Evolutionary conservation across 306 rosid species (phyloP).

Genomic region (Lupinus albus): DNA sequence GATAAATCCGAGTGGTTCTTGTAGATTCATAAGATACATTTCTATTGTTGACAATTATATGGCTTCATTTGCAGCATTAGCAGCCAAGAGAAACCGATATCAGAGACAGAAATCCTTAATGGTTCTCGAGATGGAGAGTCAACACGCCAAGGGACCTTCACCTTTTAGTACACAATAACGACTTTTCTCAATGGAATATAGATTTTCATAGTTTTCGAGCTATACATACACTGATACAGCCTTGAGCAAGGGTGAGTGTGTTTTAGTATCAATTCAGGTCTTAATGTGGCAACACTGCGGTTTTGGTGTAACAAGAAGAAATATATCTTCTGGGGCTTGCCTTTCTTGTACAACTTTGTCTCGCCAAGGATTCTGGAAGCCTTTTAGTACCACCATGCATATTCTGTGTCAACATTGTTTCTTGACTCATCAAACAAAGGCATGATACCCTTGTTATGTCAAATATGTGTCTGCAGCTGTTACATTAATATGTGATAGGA

Average conservation of each 20-base stretch:
- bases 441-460: conserved; percentile 34
- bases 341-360: conserved; percentile 31
- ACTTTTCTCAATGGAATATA: conserved; percentile 8
- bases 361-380: conserved; percentile 42
- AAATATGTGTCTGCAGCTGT: conserved; percentile 29
- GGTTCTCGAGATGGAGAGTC: conserved; percentile 98
- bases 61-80: conserved; percentile 63
- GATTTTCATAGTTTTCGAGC: conserved; percentile 35
- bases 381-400: conserved; percentile 23
- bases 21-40: no score
- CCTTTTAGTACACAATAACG: conserved; percentile 49
- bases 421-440: conserved; percentile 28
- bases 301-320: conserved; percentile 8
- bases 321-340: conserved; percentile 27
- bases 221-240: conserved; percentile 39
- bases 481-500: conserved; percentile 39
- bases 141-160: conserved; percentile 88
- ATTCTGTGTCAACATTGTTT: conserved; percentile 35
- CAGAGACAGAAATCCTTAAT: conserved; percentile 88
- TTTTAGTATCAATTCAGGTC: conserved; percentile 35
- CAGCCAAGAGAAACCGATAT: conserved; percentile 84
- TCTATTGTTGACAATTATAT: conserved; percentile 2
- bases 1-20: no score
- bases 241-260: conserved; percentile 12
- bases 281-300: conserved; percentile 36